Evolutionary conservation across 2,329 filamentous ascomycete genomes (phyloP), one percentile per base, ranked within the genome.

Genomic region (Endoconidiophora laricicola): DNA sequence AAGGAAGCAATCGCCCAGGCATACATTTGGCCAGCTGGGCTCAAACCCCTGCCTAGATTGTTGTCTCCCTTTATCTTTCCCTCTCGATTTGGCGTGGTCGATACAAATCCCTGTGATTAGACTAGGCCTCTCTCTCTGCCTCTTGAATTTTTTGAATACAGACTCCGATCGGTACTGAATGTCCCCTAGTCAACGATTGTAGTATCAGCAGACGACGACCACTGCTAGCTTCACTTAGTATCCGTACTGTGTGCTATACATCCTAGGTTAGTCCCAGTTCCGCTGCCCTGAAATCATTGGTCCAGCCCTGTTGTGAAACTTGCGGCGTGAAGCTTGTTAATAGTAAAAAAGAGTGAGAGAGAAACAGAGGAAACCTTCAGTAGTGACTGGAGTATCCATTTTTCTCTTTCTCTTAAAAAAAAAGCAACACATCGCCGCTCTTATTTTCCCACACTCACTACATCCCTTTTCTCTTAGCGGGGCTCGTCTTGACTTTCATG

Each of bases 271-370:
- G 44, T 46, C 44, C 44, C 10, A 16, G 44, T 46, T 37, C 24
- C 29, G 44, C 44, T 24, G 24, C 44, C 44, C 44, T 46, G n/a
- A 22, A 46, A 46, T 46, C 37, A 39, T 23, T 26, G 33, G 23
- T 26, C 44, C 18, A 46, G 44, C 44, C 44, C 44, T 46, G 44
- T 46, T 46, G 44, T 46, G 44, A 46, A 46, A 46, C 44, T 46
- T 39, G 44, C 29, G 18, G 44, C 33, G 44, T 46, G 24, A 29
- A 23, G 44, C 24, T 46, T 46, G 20, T 33, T 18, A n/a, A 46
- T 23, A 46, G 38, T 23, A 46, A 44, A n/a, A 39, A 10, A 14
- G 38, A 46, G 18, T 18, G 26, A 24, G 29, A 33, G 12, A 33
- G 29, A 33, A 12, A 33, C 9, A 12, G 9, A 29, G 9, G 24